phyloP scores from a whole-genome alignment of 805 yeast genomes.

The Ogataea pignaliae region DNA sequence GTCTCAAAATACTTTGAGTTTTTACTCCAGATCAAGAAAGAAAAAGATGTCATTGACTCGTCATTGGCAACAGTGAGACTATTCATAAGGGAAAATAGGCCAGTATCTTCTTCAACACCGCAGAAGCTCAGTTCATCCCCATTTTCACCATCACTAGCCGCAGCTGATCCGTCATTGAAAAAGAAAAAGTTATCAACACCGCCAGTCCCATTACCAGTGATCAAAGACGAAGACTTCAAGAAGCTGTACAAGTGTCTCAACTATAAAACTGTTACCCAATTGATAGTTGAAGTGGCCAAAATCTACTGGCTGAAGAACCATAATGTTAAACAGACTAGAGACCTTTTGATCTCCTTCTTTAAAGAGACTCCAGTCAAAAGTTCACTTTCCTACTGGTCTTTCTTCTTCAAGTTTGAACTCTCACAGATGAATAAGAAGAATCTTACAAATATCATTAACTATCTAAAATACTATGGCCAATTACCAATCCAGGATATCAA shows the following conservation, averaged over 20 bases:
- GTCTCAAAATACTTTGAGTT: conserved; percentile 14
- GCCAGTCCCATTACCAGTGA: neutral
- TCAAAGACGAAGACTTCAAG: conserved; percentile 11
- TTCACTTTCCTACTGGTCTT: conserved; percentile 52
- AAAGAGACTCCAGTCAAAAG: conserved; percentile 31
- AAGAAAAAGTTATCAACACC: conserved; percentile 1
- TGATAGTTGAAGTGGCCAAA: conserved; percentile 26
- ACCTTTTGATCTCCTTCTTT: conserved; percentile 21
- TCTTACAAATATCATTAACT: conserved; percentile 39
- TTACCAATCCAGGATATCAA: conserved; percentile 48
- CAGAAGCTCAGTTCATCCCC: too few relatives aligned
- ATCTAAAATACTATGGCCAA: conserved; percentile 40
- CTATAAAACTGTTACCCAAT: conserved; percentile 22
- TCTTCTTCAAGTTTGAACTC: conserved; percentile 51
- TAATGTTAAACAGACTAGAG: conserved; percentile 22
- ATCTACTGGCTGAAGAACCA: conserved; percentile 20
- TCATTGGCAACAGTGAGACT: conserved; percentile 10
- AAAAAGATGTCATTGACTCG: conserved; percentile 7
- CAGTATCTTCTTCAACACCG: neutral
- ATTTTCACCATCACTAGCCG: neutral
- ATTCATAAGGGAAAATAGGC: conserved; percentile 13
- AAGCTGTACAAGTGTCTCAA: conserved; percentile 13
- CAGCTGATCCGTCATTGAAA: conserved; percentile 4
- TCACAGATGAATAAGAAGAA: conserved; percentile 39
- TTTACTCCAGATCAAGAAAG: conserved; percentile 8